Evolutionary conservation across 2,329 filamentous ascomycete genomes (phyloP).

Genomic region (Fusarium nodosum): DNA sequence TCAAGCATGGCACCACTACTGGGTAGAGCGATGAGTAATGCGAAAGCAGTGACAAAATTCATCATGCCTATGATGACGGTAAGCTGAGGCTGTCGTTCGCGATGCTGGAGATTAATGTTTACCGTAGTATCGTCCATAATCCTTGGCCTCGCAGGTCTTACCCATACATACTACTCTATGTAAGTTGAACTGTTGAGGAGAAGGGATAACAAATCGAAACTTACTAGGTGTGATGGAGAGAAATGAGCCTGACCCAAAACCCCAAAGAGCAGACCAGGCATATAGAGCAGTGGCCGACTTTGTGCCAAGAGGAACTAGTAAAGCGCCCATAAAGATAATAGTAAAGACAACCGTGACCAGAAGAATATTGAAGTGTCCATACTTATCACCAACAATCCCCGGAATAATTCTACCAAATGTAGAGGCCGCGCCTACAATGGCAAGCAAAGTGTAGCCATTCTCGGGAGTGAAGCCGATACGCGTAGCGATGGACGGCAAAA

Average conservation of each 20-base stretch:
- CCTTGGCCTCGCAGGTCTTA: constrained; percentile 60
- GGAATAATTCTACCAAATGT: constrained; percentile 60
- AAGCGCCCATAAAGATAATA: constrained; percentile 56
- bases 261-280: constrained; percentile 61
- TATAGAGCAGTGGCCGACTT: constrained; percentile 57
- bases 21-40: constrained; percentile 61
- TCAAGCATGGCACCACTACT: constrained; percentile 62
- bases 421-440: constrained; percentile 60
- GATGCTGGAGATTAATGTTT: background rate
- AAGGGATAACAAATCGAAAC: background rate
- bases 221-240: constrained; percentile 57
- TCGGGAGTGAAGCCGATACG: constrained; percentile 53
- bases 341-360: constrained; percentile 51
- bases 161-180: constrained; percentile 58
- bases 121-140: constrained; percentile 61
- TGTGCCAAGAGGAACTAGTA: constrained; percentile 62
- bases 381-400: constrained; percentile 58
- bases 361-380: constrained; percentile 60
- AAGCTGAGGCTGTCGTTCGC: background rate
- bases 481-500: constrained; percentile 62
- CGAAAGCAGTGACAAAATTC: constrained; percentile 61
- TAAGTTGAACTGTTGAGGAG: constrained; percentile 8
- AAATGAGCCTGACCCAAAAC: constrained; percentile 63
- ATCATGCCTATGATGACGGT: constrained; percentile 56
- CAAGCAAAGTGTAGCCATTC: constrained; percentile 60